These are phyloP conservation scores for Periglandula ipomoeae DNA, from an alignment of 2,329 filamentous ascomycete species.

Conservation along the genomic window DNA sequence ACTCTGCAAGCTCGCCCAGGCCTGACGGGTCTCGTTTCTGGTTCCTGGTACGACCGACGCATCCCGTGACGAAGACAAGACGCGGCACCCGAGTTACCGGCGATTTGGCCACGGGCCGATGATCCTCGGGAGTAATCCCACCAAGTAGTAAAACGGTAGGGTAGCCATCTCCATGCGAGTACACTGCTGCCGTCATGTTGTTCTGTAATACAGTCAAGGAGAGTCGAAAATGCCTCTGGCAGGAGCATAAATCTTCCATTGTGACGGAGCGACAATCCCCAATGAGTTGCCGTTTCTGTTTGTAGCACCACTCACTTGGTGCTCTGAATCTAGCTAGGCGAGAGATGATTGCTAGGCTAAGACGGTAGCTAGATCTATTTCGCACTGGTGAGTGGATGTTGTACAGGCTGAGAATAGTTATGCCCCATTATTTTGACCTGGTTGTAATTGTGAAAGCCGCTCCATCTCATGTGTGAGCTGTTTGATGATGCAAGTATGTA, in stretches of 20 bases:
- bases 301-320: neutral
- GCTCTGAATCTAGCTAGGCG: neutral
- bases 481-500: too few relatives aligned
- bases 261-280: neutral
- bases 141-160: too few relatives aligned
- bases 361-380: neutral
- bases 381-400: neutral
- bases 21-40: neutral
- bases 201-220: too few relatives aligned
- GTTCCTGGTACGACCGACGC: neutral
- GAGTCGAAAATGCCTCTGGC: neutral
- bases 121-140: too few relatives aligned
- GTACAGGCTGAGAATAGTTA: neutral
- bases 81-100: neutral
- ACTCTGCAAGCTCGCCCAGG: neutral
- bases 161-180: too few relatives aligned
- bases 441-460: too few relatives aligned
- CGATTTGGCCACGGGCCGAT: neutral
- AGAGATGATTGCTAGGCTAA: neutral
- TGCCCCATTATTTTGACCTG: neutral
- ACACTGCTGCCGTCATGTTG: too few relatives aligned
- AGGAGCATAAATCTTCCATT: neutral
- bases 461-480: too few relatives aligned
- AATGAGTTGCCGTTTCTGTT: neutral
- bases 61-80: constrained; percentile 2